Conservation (phyloP, 2,329 filamentous ascomycete genomes). For the Colletotrichum filicis region DNA sequence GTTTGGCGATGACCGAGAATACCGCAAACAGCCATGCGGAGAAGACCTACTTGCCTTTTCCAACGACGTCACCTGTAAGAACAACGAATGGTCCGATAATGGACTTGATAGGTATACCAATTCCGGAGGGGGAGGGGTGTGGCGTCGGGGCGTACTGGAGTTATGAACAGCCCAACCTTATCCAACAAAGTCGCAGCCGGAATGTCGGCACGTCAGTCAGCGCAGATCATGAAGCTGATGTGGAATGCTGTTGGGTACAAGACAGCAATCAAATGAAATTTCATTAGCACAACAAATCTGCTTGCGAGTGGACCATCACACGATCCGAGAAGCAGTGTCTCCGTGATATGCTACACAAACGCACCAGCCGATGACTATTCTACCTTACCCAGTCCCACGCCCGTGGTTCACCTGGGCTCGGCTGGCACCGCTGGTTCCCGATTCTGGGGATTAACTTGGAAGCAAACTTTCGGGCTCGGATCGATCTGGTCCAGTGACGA, state of each 20-base stretch:
- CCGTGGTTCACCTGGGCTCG: background rate
- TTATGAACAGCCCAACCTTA: background rate
- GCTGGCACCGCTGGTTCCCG: background rate
- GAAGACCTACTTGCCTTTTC: background rate
- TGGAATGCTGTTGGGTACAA: background rate
- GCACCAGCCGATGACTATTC: background rate
- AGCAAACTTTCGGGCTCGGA: background rate
- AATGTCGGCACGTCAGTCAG: conserved; percentile 8
- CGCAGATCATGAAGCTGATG: background rate
- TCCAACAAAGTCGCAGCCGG: conserved; percentile 1
- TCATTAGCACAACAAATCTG: background rate
- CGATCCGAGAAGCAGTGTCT: background rate
- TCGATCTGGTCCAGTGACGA: background rate
- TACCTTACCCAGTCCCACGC: background rate
- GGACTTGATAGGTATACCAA: conserved; percentile 12
- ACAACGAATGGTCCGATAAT: conserved; percentile 5
- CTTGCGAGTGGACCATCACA: background rate
- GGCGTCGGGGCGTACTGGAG: conserved; percentile 29
- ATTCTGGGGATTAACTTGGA: background rate
- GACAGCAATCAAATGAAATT: background rate
- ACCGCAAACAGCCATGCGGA: conserved; percentile 13
- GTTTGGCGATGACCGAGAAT: background rate
- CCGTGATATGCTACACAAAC: background rate
- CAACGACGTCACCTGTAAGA: conserved; percentile 6
- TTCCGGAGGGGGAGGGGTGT: conserved; percentile 12